These are phyloP conservation scores for Choanephora cucurbitarum DNA, from an alignment of 371 early-diverging fungal species.

Conservation along the genomic window DNA sequence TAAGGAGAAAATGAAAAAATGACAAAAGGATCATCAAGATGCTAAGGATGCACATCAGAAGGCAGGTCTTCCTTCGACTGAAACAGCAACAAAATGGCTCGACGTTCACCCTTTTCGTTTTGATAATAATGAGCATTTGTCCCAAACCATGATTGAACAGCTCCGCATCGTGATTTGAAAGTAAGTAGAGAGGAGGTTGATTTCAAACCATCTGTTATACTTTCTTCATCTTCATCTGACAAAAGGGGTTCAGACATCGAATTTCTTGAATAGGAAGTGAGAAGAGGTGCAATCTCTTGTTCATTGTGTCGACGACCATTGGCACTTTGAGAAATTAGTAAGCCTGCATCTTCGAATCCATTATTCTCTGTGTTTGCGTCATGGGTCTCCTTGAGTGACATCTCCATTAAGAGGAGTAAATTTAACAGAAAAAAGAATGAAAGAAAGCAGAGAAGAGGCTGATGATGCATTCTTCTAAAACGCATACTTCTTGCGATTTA, in stretches of 20 bases:
- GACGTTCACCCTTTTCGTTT: no score
- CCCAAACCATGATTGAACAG: not conserved
- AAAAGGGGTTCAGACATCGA: not conserved
- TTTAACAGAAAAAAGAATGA: not conserved
- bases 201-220: not conserved
- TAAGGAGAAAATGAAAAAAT: constrained; percentile 16
- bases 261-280: not conserved
- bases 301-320: not conserved
- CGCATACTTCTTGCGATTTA: not conserved
- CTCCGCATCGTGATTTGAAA: not conserved
- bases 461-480: not conserved
- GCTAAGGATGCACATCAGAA: not conserved
- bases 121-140: no score
- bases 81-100: no score
- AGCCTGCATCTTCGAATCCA: not conserved
- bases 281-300: constrained; percentile 5
- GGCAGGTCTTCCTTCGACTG: not conserved
- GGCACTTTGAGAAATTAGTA: not conserved
- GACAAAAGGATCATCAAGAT: not conserved
- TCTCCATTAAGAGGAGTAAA: not conserved
- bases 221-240: not conserved
- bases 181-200: not conserved
- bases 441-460: not conserved
- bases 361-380: constrained; percentile 6
- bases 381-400: not conserved